Conservation (phyloP, 305 asterid species). For the Solanum hybrid region DNA sequence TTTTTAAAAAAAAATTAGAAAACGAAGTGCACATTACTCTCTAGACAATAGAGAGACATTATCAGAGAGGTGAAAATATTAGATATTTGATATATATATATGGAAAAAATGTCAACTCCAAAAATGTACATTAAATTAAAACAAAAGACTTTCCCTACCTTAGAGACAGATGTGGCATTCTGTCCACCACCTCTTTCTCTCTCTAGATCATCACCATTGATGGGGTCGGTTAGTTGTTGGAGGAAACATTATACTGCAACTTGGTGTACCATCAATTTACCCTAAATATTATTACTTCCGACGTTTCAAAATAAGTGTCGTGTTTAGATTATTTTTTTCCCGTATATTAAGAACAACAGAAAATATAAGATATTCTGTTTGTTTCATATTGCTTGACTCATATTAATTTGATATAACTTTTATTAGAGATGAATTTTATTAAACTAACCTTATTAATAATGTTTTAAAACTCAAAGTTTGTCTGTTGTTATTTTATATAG, state of each 20-base stretch:
- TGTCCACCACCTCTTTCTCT: background rate
- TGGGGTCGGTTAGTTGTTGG: conserved; percentile 39
- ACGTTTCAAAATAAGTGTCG: background rate
- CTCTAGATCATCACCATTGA: conserved; percentile 12
- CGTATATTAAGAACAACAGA: rapidly evolving
- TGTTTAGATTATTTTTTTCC: background rate
- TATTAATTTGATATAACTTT: no score
- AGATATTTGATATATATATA: background rate
- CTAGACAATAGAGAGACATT: background rate
- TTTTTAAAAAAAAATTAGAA: background rate
- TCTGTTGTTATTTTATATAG: no score
- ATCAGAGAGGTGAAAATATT: conserved; percentile 3
- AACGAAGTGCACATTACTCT: background rate
- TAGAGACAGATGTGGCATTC: conserved; percentile 6
- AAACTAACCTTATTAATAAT: no score
- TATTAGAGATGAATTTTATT: background rate
- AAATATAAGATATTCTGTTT: background rate
- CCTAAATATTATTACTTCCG: background rate
- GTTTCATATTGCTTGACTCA: background rate
- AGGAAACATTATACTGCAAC: conserved; percentile 29
- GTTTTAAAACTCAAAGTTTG: no score
- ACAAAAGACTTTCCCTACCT: background rate
- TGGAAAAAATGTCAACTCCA: background rate
- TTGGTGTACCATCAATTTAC: background rate
- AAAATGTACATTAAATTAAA: background rate